Base-by-base conservation (phyloP, 2,329 filamentous ascomycete species). In the Ophiostoma himal-ulmi region DNA sequence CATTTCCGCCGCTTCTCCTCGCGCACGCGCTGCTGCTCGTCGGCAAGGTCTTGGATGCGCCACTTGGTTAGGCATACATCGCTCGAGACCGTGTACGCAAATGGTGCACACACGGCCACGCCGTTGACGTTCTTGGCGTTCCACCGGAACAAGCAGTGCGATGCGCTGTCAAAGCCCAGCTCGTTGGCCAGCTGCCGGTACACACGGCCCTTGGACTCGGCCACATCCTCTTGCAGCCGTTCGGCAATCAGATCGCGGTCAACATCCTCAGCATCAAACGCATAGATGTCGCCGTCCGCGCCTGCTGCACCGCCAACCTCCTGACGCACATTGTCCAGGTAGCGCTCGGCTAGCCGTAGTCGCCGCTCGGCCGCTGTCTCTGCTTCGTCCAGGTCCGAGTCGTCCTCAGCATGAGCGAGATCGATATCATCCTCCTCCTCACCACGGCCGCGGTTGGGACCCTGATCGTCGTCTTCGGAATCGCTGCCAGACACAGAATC, bases 181-280 rank as follows among this genome's bases (percentile, higher is more conserved):
- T 91, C 86, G 30, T 86, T 82, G 48, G 91, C 91, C 75, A 99
- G 86, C 78, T 88, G 87, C 68, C 93, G 87, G 81, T 97, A 98
- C 68, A 97, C 86, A 75, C 91, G 90, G 71, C 95, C 95, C 81
- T 97, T 97, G 70, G 88, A 88, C 81, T 97, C 95, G 69, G 95
- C 89, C 62, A 95, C 92, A 78, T 98, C 95, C 80, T 97, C 93
- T 79, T 94, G 89, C 75, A 99, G 82, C 75, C 94, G 85, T 79
- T 96, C 92, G 60, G 94, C 93, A 76, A 99, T 94, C 75, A 97
- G 82, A 77, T 99, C 95, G 71, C 91, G 86, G 81, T 98, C 95
- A 71, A 99, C 91, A 69, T 98, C 92, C 75, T 90, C 93, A 8
- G 95, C 95, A 80, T 99, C 93, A 77, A 98, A 99, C 54, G 93